These are phyloP conservation scores for Mycena haematopus DNA, from an alignment of 768 basidiomycete species.

Conservation along the genomic window DNA sequence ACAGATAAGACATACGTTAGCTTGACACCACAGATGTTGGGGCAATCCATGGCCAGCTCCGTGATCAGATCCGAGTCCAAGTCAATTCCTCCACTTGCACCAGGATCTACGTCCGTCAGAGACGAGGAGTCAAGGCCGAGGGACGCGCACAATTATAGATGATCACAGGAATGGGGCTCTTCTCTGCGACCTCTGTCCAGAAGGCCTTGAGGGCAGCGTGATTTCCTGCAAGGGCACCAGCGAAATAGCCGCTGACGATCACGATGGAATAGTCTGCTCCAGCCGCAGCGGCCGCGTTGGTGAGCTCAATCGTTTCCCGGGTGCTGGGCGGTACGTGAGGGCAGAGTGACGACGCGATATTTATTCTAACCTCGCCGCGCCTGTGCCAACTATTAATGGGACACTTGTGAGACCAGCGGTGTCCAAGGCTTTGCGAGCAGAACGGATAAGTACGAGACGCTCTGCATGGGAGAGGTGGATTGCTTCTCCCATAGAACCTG, in stretches of 20 bases:
- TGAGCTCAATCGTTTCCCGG: conserved; percentile 78
- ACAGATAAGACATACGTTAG: conserved; percentile 66
- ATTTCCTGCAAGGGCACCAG: conserved; percentile 70
- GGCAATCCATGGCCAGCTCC: conserved; percentile 75
- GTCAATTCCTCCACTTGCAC: conserved; percentile 88
- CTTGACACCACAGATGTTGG: conserved; percentile 87
- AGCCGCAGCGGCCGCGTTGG: conserved; percentile 77
- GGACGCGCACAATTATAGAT: conserved; percentile 81
- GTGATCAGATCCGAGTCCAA: conserved; percentile 87
- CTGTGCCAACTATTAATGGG: conserved; percentile 85
- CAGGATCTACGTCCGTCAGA: conserved; percentile 60
- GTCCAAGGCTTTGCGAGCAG: conserved; percentile 77
- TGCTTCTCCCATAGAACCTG: conserved; percentile 89
- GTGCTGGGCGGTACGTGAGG: conserved; percentile 54
- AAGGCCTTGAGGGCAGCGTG: conserved; percentile 77
- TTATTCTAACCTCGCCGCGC: conserved; percentile 52
- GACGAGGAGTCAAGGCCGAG: conserved; percentile 8
- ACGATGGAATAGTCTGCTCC: conserved; percentile 90
- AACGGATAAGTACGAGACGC: conserved; percentile 65
- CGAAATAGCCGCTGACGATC: conserved; percentile 88
- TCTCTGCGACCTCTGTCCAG: conserved; percentile 77
- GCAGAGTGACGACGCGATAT: background rate
- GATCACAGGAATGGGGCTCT: conserved; percentile 86
- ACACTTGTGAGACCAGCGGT: conserved; percentile 58
- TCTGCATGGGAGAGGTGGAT: conserved; percentile 75